Conservation (phyloP, 1,284 basidiomycete species). For the Sporisorium reilianum region DNA sequence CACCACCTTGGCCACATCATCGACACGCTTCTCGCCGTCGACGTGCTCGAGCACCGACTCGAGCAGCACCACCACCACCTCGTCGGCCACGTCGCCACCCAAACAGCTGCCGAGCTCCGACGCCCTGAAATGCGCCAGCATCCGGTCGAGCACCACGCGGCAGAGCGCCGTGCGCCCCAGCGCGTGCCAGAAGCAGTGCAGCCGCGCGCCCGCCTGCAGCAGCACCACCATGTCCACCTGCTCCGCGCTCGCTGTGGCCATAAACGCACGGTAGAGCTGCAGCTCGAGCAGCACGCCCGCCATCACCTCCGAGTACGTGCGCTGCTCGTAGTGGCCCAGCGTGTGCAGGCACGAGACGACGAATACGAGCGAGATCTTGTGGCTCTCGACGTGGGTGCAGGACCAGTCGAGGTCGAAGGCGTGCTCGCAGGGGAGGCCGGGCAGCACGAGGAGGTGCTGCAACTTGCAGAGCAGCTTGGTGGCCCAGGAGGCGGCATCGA, state of each 20-base stretch:
- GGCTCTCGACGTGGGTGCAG: neutral
- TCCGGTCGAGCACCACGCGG: neutral
- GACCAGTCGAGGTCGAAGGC: slow-evolving; percentile 6
- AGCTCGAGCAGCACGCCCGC: slow-evolving; percentile 4
- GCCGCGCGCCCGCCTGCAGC: neutral
- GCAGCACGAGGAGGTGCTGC: slow-evolving; percentile 9
- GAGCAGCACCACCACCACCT: slow-evolving; percentile 7
- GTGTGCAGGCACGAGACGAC: slow-evolving; percentile 11
- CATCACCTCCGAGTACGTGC: slow-evolving; percentile 10
- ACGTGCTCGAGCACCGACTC: neutral
- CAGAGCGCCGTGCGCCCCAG: slow-evolving; percentile 8
- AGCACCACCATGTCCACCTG: slow-evolving; percentile 8
- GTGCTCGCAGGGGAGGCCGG: slow-evolving; percentile 8
- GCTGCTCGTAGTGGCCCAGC: slow-evolving; percentile 3
- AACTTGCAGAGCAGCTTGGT: slow-evolving; percentile 4
- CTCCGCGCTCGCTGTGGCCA: neutral
- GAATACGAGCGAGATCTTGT: slow-evolving; percentile 6
- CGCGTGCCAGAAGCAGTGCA: slow-evolving; percentile 15
- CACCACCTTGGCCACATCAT: neutral
- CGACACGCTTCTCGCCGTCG: slow-evolving; percentile 8
- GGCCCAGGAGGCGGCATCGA: neutral
- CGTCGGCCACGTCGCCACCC: slow-evolving; percentile 4
- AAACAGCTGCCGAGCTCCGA: slow-evolving; percentile 1
- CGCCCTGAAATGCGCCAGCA: slow-evolving; percentile 7
- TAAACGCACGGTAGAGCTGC: slow-evolving; percentile 6